Evolutionary conservation across 2,329 filamentous ascomycete genomes (phyloP).

Genomic region (Cladosporium austrohemisphaericum): DNA sequence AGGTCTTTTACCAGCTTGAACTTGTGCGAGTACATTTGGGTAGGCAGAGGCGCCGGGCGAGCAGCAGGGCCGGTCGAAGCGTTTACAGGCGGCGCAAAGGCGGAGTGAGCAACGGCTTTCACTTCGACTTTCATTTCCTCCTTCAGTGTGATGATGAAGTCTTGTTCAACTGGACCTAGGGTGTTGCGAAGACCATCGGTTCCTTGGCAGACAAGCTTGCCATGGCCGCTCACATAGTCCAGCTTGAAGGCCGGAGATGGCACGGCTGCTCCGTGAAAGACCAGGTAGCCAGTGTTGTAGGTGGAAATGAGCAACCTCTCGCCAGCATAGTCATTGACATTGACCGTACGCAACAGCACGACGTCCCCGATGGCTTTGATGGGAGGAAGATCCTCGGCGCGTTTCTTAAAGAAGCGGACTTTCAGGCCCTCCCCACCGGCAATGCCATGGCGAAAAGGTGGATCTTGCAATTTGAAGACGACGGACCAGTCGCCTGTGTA

Average conservation of each 20-base stretch:
- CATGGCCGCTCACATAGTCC: conserved; percentile 24
- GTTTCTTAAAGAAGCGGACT: conserved; percentile 59
- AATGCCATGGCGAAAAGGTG: conserved; percentile 17
- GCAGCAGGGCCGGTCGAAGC: not conserved
- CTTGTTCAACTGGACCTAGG: conserved; percentile 27
- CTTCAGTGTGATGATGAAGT: conserved; percentile 34
- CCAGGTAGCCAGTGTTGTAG: conserved; percentile 21
- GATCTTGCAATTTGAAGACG: conserved; percentile 40
- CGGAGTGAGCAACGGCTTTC: not conserved
- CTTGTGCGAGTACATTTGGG: not conserved
- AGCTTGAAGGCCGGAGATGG: conserved; percentile 27
- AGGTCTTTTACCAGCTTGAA: conserved; percentile 45
- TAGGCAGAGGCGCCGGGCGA: too few species aligned
- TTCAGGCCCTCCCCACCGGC: conserved; percentile 23
- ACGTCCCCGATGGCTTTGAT: conserved; percentile 56
- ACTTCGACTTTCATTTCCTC: not conserved
- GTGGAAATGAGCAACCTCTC: conserved; percentile 25
- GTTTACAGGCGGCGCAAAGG: not conserved
- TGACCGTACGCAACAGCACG: conserved; percentile 53
- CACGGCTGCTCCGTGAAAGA: conserved; percentile 27
- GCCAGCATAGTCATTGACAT: conserved; percentile 21
- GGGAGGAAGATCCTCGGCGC: conserved; percentile 35
- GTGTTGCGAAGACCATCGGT: conserved; percentile 16
- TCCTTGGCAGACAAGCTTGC: conserved; percentile 16
- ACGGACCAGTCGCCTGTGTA: conserved; percentile 37